Base-by-base conservation (phyloP, 2,329 filamentous ascomycete genomes). In the Penicillium sp. region DNA sequence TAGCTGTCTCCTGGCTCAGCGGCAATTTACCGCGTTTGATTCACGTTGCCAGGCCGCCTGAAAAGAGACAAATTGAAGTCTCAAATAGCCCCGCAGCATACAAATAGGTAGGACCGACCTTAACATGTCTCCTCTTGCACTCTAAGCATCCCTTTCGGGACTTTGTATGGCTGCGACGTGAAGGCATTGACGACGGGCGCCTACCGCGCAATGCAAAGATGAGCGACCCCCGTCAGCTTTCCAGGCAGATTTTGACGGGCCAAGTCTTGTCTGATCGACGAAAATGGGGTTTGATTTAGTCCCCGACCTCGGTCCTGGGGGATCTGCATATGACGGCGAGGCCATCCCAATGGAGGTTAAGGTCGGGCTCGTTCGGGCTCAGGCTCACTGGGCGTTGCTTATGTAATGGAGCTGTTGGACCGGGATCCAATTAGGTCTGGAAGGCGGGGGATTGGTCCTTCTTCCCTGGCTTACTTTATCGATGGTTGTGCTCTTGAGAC, bases 81-180 rank as follows among this genome's bases (percentile, higher is more conserved):
- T 7, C 1, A 10, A 2, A 51, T 1, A 33, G 12, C 9, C 9
- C 28, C 10, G n/a, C 47, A 51, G 47, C 9, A 15, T 12, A 35
- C 4, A 17, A 26, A 53, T 40, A 24, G 12, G 22, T 10, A 49
- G 37, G 22, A 66, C 70, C 17, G 53, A 78, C 76, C 75, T 78
- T 79, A 35, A 78, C 75, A 62, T 78, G 75, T 59, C 76, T 69
- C 60, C 73, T 70, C 63, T 79, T 79, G 69, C 76, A 79, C 59
- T 77, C 74, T 61, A 73, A 67, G 59, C 76, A 79, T 40, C 76
- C 76, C 67, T 75, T 76, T 38, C 77, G 75, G 66, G 75, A 77
- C 64, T 79, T 79, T 30, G 75, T 78, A 64, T 79, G 76, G 37
- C 70, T 74, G 64, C 73, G 73, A 59, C 73, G 72, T 28, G 70